A percentile compares a stretch with the other conserved stretches of the same genome.
Evolutionary conservation across 441 rosid species (phyloP).

Genomic region (Gossypium trilobum): DNA sequence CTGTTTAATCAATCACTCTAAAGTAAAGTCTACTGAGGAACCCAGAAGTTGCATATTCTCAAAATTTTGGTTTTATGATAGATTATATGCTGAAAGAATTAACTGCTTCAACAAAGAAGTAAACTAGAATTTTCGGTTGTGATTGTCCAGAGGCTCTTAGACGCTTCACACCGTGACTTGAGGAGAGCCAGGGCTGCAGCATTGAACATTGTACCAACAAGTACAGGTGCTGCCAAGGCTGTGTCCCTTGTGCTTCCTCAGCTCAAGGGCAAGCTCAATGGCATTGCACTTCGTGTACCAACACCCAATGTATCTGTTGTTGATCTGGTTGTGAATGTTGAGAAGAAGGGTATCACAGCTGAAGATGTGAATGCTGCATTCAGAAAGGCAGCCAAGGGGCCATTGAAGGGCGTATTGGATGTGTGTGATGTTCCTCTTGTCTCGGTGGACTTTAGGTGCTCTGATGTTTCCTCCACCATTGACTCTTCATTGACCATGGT

Average conservation of each 20-base stretch:
- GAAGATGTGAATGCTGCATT: constrained; percentile 89
- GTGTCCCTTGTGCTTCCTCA: constrained; percentile 90
- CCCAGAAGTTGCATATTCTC: not conserved
- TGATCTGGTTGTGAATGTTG: constrained; percentile 80
- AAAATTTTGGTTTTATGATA: not conserved
- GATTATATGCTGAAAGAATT: not conserved
- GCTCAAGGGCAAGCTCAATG: constrained; percentile 91
- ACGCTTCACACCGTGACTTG: constrained; percentile 94
- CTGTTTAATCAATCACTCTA: not conserved
- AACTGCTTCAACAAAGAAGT: not conserved
- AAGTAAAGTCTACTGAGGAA: not conserved
- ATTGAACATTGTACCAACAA: constrained; percentile 90
- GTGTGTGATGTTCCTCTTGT: constrained; percentile 86
- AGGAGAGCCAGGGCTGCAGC: constrained; percentile 98
- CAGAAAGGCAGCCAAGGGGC: constrained; percentile 82
- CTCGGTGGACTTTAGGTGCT: constrained; percentile 81
- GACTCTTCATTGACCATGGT: constrained; percentile 96
- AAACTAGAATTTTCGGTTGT: not conserved
- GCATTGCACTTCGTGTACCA: constrained; percentile 95
- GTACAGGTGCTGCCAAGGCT: constrained; percentile 98
- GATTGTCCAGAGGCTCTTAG: constrained; percentile 66
- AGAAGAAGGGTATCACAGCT: constrained; percentile 68
- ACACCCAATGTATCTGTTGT: constrained; percentile 92
- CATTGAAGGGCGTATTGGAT: constrained; percentile 69
- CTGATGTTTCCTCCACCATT: constrained; percentile 81